Base-by-base conservation (phyloP, 441 rosid species). In the Omphalea diandra region DNA sequence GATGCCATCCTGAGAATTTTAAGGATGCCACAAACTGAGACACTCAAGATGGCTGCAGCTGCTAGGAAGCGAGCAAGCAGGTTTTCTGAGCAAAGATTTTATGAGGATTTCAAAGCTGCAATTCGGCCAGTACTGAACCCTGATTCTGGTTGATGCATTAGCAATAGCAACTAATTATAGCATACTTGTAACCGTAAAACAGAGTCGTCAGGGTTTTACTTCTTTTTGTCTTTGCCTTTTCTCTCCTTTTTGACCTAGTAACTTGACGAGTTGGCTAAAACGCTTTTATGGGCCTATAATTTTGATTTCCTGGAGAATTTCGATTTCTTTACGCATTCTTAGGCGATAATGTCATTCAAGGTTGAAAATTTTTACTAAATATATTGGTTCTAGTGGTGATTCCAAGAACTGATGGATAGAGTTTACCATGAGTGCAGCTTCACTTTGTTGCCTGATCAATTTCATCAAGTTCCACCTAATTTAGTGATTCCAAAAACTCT, bases 81-180 rank as follows among this genome's bases (percentile, higher is more conserved):
- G 58, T 94, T 90, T 75, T 92, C 94, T 0, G 96, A 88, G 79
- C 84, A 84, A 75, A 84, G 84, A 73, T 94, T 94, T 78, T 78
- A 81, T 27, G 82, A 88, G 63, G 91, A 89, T 71, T 83, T 90
- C 26, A 91, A 87, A 79, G 79, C 88, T 27, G 93, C 94, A 22
- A 69, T 89, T 36, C 80, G 82, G 38, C 88, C 94, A 1, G n/a
- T 90, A 71, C 9, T 87, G 26, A 20, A 58, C 14, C 65, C 43
- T 57, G 58, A 53, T 36, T 63, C 73, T 60, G 40, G 63, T 67
- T 78, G 66, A 74, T n/a, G 1, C 71, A 33, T 12, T 12, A 53
- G 50, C 60, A 49, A 3, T 33, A 15, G 24, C 8, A 52, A 22
- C 31, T 46, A 33, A 14, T 52, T n/a, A 49, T 15, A 67, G 43